Percentiles rank a stretch among this genome's conserved stretches.
Evolutionary conservation across 306 rosid genomes (phyloP).

Genomic region (Glycine latifolia): DNA sequence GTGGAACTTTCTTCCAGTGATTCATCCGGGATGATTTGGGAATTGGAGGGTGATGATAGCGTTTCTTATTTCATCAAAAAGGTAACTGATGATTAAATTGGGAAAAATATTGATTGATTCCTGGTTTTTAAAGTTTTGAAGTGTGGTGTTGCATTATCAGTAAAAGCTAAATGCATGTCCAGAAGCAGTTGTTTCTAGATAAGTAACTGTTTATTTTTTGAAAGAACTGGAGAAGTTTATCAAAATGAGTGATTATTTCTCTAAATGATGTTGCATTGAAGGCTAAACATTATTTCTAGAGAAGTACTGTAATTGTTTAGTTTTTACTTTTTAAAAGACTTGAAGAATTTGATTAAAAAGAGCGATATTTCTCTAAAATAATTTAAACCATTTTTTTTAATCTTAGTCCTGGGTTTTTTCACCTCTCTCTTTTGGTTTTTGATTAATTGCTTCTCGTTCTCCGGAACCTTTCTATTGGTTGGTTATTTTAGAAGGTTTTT

Average conservation of each 20-base stretch:
- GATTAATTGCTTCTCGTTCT: conserved; percentile 8
- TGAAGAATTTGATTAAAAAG: background rate
- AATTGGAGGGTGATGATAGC: conserved; percentile 59
- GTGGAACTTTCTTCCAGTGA: conserved; percentile 39
- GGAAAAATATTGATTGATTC: background rate
- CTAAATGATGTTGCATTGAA: background rate
- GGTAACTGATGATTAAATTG: conserved; percentile 56
- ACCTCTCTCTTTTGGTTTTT: conserved; percentile 13
- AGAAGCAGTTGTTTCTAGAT: background rate
- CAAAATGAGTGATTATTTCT: background rate
- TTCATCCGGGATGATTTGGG: conserved; percentile 46
- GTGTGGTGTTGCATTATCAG: background rate
- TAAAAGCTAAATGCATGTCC: background rate
- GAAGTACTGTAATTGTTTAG: background rate
- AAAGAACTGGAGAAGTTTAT: background rate
- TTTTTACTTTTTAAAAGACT: background rate
- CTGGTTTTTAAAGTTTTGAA: background rate
- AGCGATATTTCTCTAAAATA: background rate
- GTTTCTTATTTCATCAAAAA: conserved; percentile 77
- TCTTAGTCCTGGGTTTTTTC: background rate
- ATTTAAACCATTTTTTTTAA: background rate
- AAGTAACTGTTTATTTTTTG: background rate
- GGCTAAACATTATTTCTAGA: too few relatives aligned
- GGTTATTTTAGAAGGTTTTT: background rate
- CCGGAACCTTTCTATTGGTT: conserved; percentile 47